Percentiles rank a stretch among this genome's conserved stretches.
phyloP scores from a whole-genome alignment of 768 basidiomycete genomes.

The Auricularia sp. region DNA sequence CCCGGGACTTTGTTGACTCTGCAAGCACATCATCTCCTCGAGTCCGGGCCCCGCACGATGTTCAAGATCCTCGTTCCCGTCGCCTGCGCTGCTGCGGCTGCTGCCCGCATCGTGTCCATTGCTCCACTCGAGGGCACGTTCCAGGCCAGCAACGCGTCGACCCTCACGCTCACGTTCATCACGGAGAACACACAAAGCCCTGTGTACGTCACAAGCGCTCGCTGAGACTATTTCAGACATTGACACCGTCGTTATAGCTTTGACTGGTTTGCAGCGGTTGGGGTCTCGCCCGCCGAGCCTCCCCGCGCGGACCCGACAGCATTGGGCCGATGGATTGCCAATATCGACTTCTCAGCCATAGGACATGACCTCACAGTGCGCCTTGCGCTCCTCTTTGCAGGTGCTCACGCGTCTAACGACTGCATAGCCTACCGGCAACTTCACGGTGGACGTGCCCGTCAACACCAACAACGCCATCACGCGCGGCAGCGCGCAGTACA shows the following conservation, averaged over 20 bases:
- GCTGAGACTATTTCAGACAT: neutral
- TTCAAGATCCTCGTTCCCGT: no score
- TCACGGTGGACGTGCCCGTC: neutral
- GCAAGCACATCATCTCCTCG: no score
- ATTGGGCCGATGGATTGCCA: neutral
- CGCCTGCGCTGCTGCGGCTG: neutral
- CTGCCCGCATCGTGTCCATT: neutral
- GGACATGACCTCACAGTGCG: neutral
- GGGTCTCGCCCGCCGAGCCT: neutral
- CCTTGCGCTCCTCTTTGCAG: neutral
- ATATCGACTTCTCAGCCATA: neutral
- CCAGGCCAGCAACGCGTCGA: neutral
- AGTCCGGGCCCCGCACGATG: no score
- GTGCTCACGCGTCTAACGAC: neutral
- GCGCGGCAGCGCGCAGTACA: neutral
- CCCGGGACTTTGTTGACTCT: no score
- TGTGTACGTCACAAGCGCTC: neutral
- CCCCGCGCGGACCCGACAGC: neutral
- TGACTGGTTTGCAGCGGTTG: neutral
- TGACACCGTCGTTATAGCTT: neutral
- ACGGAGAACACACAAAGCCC: neutral
- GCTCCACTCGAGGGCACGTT: neutral
- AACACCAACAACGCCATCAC: neutral
- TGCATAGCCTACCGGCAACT: neutral
- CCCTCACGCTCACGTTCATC: neutral